Percentiles rank a stretch among this genome's conserved stretches.
Conservation (phyloP, 306 rosid genomes). For the Rosa lucieae region DNA sequence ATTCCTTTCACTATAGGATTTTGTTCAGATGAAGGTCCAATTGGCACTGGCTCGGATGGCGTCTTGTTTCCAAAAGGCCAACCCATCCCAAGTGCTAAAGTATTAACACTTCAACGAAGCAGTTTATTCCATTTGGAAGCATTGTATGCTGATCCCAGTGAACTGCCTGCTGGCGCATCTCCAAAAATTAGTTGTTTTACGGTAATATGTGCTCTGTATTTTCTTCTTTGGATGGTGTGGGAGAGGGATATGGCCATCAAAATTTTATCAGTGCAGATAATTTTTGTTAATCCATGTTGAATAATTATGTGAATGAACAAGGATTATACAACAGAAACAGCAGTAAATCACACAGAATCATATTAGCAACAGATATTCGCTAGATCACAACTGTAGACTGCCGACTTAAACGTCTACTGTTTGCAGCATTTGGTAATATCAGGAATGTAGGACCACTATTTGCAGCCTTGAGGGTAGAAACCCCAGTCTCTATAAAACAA, state of each 20-base stretch:
- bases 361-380: neutral
- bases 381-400: slow-evolving; percentile 5
- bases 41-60: slow-evolving; percentile 44
- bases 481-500: neutral
- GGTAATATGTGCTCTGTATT: slow-evolving; percentile 41
- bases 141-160: slow-evolving; percentile 56
- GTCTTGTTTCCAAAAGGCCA: slow-evolving; percentile 74
- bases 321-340: neutral
- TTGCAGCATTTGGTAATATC: neutral
- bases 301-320: slow-evolving; percentile 1
- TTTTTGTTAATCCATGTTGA: neutral
- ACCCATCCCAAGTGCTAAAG: slow-evolving; percentile 59
- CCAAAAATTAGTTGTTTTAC: slow-evolving; percentile 60
- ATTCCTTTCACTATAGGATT: slow-evolving; percentile 75
- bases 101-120: slow-evolving; percentile 54
- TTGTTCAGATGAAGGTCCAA: slow-evolving; percentile 54
- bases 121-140: slow-evolving; percentile 71
- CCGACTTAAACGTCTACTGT: neutral
- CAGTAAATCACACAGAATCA: neutral
- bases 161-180: slow-evolving; percentile 60
- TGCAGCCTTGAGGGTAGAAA: neutral
- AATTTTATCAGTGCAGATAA: neutral
- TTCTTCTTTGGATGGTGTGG: neutral
- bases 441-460: neutral
- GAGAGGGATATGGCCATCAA: neutral